These are phyloP conservation scores for Pyronema omphalodes DNA, from an alignment of 495 filamentous ascomycete species.

Conservation along the genomic window DNA sequence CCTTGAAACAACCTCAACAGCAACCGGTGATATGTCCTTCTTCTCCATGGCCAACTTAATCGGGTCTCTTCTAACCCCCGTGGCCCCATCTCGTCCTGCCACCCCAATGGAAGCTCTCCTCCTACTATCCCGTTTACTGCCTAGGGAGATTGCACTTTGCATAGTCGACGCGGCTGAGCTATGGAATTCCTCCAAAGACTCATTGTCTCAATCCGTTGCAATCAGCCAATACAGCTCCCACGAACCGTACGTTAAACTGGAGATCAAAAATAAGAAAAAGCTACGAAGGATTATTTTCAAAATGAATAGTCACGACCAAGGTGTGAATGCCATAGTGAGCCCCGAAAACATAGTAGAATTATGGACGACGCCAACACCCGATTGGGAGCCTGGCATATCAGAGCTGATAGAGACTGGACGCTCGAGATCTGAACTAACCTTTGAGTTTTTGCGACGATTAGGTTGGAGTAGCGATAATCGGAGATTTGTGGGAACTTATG, in stretches of 20 bases:
- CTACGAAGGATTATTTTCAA: not conserved
- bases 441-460: not conserved
- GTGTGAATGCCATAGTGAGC: not conserved
- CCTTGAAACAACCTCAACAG: too few species aligned
- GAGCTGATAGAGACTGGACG: not conserved
- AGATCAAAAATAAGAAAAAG: not conserved
- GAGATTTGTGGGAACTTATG: not conserved
- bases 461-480: not conserved
- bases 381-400: too few species aligned
- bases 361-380: too few species aligned
- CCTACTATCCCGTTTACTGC: not conserved
- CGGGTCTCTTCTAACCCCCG: too few species aligned
- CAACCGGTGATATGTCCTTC: too few species aligned
- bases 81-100: not conserved
- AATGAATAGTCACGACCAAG: not conserved
- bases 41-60: too few species aligned
- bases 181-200: not conserved
- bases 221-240: not conserved
- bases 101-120: not conserved
- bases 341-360: too few species aligned
- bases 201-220: not conserved
- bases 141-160: not conserved
- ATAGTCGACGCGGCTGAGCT: not conserved
- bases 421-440: not conserved
- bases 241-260: not conserved